phyloP scores from a whole-genome alignment of 78 protist species.

The Diacronema lutheri region DNA sequence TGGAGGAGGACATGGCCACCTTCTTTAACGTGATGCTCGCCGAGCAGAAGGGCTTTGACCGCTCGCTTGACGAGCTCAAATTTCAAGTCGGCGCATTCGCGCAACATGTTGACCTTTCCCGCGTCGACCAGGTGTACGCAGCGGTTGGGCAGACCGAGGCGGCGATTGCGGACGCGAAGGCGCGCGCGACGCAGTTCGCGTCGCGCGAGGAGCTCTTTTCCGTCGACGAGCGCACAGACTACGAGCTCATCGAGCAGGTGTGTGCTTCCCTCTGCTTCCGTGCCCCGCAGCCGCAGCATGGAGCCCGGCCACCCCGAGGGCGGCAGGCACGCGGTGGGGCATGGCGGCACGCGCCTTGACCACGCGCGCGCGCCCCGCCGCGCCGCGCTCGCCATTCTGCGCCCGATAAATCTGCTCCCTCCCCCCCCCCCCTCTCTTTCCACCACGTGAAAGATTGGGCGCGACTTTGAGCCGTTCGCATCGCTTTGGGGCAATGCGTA shows the following conservation, averaged over 20 bases:
- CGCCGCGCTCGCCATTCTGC: no score
- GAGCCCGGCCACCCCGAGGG: no score
- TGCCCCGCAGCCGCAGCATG: no score
- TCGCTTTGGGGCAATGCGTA: constrained; percentile 19
- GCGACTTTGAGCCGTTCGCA: constrained; percentile 40
- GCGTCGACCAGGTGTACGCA: not conserved
- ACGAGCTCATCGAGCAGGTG: not conserved
- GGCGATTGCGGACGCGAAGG: not conserved
- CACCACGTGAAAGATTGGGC: not conserved
- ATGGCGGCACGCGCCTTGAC: no score
- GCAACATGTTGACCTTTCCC: not conserved
- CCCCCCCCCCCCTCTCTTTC: no score
- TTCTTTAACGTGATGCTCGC: not conserved
- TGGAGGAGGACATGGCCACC: not conserved
- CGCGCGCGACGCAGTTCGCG: not conserved
- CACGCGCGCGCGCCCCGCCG: no score
- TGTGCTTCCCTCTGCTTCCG: no score
- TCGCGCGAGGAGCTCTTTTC: constrained; percentile 2
- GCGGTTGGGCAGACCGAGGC: not conserved
- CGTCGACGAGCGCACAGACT: not conserved
- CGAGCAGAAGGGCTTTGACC: not conserved
- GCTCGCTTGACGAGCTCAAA: not conserved
- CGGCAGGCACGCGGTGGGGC: no score
- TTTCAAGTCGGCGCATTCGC: not conserved
- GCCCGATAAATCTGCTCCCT: no score